Evolutionary conservation across 768 basidiomycete species (phyloP).

Genomic region (Daedalea quercina): DNA sequence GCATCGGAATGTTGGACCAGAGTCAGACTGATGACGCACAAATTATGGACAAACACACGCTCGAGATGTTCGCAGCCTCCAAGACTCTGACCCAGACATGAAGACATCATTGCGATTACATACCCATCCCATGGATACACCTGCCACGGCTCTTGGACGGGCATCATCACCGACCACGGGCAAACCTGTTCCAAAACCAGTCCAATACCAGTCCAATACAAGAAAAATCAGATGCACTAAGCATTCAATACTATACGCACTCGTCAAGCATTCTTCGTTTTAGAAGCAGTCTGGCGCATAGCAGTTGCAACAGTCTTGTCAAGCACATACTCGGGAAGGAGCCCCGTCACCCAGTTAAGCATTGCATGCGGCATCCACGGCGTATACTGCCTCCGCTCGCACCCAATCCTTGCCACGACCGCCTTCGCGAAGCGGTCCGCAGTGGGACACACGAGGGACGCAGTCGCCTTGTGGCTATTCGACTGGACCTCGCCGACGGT

Average conservation of each 20-base stretch:
- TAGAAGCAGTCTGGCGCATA: slow-evolving; percentile 1
- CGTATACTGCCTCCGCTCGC: slow-evolving; percentile 12
- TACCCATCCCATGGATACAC: no score
- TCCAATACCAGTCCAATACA: no score
- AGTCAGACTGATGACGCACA: no score
- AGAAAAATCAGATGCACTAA: no score
- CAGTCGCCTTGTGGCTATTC: slow-evolving; percentile 4
- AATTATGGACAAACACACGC: no score
- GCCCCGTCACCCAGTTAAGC: neutral
- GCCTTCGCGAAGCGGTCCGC: slow-evolving; percentile 13
- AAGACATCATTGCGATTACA: no score
- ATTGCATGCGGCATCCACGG: slow-evolving; percentile 18
- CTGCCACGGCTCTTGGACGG: no score
- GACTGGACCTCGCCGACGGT: slow-evolving; percentile 17
- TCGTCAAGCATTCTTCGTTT: neutral
- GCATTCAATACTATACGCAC: neutral
- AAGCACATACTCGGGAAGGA: slow-evolving; percentile 4
- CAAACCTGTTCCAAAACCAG: no score
- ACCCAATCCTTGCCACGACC: slow-evolving; percentile 16
- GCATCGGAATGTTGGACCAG: no score
- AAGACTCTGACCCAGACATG: no score
- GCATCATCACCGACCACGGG: no score
- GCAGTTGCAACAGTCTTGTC: slow-evolving; percentile 7
- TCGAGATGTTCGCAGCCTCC: no score
- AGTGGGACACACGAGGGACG: slow-evolving; percentile 8